Evolutionary conservation across 768 basidiomycete genomes (phyloP), one percentile per base, ranked within the genome.

Genomic region (Podaxis sp.): DNA sequence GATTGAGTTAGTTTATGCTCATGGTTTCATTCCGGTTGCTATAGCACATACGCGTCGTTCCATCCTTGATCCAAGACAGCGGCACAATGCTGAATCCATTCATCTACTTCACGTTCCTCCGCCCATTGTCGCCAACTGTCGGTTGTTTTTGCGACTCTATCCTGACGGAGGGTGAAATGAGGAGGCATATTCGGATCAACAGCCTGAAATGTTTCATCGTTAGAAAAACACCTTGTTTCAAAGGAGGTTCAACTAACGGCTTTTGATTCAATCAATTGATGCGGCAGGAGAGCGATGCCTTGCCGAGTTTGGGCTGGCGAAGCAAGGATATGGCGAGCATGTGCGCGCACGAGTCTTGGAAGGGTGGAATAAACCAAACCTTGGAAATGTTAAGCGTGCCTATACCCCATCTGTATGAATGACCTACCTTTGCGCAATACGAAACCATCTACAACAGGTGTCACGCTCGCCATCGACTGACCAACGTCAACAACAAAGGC

Each of bases 391-490:
- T n/a, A 59, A 41, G 29, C 13, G 9, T 55, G 15, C 36, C 46
- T 33, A 17, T 52, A 22, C 38, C 27, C 19, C 57, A 49, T 9
- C n/a, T 13, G 17, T 22, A 53, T 27, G 2, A 22, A 22, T 15
- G 55, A 56, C 51, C 50, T 50, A 89, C 96, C 96, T 85, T 96
- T 97, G 69, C 96, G 83, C 49, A 99, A 85, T 47, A 98, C 97
- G 69, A 98, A 99, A 3, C 97, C 97, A 67, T 99, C 97, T 3
- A 96, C 94, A 19, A 99, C 91, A 4, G 97, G 97, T 0, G 94
- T 94, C 13, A 96, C 93, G 68, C 93, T 96, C 13, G 91, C 90
- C 72, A 89, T 86, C 12, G 90, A 84, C 65, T 94, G 89, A 4
- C 97, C 97, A 52, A 98, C 85, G 68, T 99, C 97, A 46, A 99